These are phyloP conservation scores for Stephania japonica DNA, from an alignment of 164 flowering plant genomes.

Conservation along the genomic window DNA sequence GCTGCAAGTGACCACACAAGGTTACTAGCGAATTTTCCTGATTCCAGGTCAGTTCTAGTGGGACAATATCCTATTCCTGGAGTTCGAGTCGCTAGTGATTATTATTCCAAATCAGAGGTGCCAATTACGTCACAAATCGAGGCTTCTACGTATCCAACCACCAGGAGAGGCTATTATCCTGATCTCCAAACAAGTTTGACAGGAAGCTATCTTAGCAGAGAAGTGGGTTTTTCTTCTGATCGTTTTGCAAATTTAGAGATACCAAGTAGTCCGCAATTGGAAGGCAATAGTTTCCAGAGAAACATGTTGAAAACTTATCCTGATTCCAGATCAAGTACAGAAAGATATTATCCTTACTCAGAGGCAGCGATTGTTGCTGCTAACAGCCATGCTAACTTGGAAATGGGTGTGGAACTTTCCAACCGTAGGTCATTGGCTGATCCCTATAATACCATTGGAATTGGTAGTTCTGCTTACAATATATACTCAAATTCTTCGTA, in stretches of 20 bases:
- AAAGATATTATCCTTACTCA: constrained; percentile 12
- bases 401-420: constrained; percentile 20
- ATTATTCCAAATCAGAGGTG: constrained; percentile 13
- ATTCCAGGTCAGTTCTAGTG: constrained; percentile 12
- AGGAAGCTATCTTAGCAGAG: constrained; percentile 9
- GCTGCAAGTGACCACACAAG: neutral
- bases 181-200: constrained; percentile 14
- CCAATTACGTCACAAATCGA: constrained; percentile 13
- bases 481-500: constrained; percentile 15
- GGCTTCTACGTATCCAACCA: neutral
- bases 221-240: constrained; percentile 7
- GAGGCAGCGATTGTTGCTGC: constrained; percentile 6
- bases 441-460: constrained; percentile 11
- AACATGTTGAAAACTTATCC: constrained; percentile 10
- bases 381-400: constrained; percentile 9
- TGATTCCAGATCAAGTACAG: constrained; percentile 12
- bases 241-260: constrained; percentile 12
- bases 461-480: constrained; percentile 8
- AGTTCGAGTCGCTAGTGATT: constrained; percentile 4
- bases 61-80: constrained; percentile 12
- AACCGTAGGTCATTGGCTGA: constrained; percentile 9
- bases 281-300: neutral
- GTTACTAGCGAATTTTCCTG: constrained; percentile 7
- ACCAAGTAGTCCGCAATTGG: constrained; percentile 13
- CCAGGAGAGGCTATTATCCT: constrained; percentile 7